Evolutionary conservation across 495 filamentous ascomycete species (phyloP), one percentile per base, ranked within the genome.

Genomic region (Penicillium silybi): DNA sequence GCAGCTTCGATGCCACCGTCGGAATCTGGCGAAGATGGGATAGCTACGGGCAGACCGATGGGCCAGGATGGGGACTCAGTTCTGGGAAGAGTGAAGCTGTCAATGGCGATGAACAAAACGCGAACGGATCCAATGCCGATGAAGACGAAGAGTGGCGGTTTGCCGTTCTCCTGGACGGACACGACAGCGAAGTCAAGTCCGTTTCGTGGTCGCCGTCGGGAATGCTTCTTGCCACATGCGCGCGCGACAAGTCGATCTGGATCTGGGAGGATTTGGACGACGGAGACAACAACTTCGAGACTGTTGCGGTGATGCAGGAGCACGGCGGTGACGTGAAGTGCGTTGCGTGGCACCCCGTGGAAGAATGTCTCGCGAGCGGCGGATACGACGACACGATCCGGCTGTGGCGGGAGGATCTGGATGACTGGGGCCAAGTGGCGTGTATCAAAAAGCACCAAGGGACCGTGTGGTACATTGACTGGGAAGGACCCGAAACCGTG

Each of bases 311-410:
- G 48, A 77, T 97, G 68, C 86, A 85, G 68, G 93, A 97, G 68
- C 93, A 98, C 62, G 87, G 87, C 23, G 92, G 87, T 13, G 93
- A 98, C 65, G 92, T 98, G 34, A 98, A 98, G 64, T 88, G 83
- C 48, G 89, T 98, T 4, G 78, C 83, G 0, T 98, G 93, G 93
- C 88, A 93, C 63, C 89, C 90, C 2, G 79, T 81, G 29, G 84
- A 89, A 58, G 85, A 92, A 52, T 76, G 91, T 45, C 74, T 98
- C 16, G 93, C 89, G 6, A 90, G 85, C 58, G 87, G 76, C 13
- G 92, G 88, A 59, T 98, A 98, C 62, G 93, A 98, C 59, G 88
- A 98, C 57, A 93, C 87, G 11, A 84, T 96, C 23, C 73, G 93
- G 53, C 62, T 97, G 32, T 98, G 90, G 84, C 73, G 86, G 25